A percentile compares a stretch with the other conserved stretches of the same genome.
These are phyloP conservation scores for Pseudozyma thailandica DNA, from an alignment of 1,284 basidiomycete genomes.

Conservation along the genomic window DNA sequence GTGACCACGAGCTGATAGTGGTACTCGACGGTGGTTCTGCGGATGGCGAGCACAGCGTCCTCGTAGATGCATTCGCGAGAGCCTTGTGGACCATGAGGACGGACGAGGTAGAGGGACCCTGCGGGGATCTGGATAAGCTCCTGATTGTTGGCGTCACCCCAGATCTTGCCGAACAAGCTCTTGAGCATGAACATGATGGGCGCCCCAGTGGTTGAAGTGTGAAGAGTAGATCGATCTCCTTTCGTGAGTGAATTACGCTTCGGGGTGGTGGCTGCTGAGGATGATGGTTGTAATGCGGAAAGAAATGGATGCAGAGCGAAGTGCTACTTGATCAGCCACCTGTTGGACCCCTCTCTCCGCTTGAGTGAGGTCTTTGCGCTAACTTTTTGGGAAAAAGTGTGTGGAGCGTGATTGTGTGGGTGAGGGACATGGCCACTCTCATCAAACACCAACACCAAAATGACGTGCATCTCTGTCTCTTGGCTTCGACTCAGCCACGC, in stretches of 20 bases:
- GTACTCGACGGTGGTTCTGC: slow-evolving; percentile 82
- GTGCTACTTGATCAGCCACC: slow-evolving; percentile 13
- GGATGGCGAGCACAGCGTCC: slow-evolving; percentile 92
- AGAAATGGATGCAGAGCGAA: slow-evolving; percentile 1
- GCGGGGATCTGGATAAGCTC: slow-evolving; percentile 88
- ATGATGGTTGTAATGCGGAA: slow-evolving; percentile 21
- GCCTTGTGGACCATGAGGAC: slow-evolving; percentile 88
- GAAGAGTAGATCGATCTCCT: no score
- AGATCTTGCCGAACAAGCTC: slow-evolving; percentile 88
- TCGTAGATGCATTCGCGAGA: slow-evolving; percentile 98
- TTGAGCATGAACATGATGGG: slow-evolving; percentile 80
- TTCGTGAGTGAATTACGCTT: no score
- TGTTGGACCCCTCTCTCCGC: background rate
- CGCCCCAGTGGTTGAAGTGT: background rate
- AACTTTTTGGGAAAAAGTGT: slow-evolving; percentile 5
- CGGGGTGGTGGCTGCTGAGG: background rate
- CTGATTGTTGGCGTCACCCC: slow-evolving; percentile 72
- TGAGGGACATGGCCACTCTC: background rate
- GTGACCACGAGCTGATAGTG: slow-evolving; percentile 96
- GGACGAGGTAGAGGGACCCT: slow-evolving; percentile 89
- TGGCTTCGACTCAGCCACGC: slow-evolving; percentile 16
- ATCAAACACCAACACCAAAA: slow-evolving; percentile 3
- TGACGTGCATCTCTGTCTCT: slow-evolving; percentile 11
- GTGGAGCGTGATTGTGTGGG: slow-evolving; percentile 15
- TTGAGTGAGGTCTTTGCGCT: background rate